Evolutionary conservation across 2,329 filamentous ascomycete genomes (phyloP).

Genomic region (Colletotrichum tropicicola): DNA sequence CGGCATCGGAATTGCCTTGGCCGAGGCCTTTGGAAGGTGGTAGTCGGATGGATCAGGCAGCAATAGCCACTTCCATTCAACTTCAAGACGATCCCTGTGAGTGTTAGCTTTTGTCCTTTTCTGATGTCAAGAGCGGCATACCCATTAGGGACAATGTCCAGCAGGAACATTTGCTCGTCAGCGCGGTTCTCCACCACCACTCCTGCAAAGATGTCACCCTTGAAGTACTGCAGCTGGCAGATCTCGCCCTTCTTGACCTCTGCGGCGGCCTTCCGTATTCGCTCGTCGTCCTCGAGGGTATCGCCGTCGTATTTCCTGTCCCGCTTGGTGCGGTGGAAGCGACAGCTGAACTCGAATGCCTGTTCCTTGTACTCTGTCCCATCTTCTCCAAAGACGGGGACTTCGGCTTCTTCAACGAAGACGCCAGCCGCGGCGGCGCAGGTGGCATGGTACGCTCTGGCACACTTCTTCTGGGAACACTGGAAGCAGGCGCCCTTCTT

Average conservation of each 20-base stretch:
- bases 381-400: slow-evolving; percentile 89
- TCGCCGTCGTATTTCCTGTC: slow-evolving; percentile 78
- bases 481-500: slow-evolving; percentile 97
- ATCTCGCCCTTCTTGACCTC: slow-evolving; percentile 77
- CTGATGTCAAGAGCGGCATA: slow-evolving; percentile 54
- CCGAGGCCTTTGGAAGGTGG: slow-evolving; percentile 77
- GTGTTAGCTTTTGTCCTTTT: slow-evolving; percentile 48
- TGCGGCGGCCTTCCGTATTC: slow-evolving; percentile 74
- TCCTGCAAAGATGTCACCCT: slow-evolving; percentile 90
- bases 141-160: slow-evolving; percentile 88
- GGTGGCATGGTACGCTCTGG: slow-evolving; percentile 91
- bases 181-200: slow-evolving; percentile 84
- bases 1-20: slow-evolving; percentile 77
- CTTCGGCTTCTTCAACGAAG: slow-evolving; percentile 85
- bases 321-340: slow-evolving; percentile 90
- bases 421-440: slow-evolving; percentile 93
- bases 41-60: slow-evolving; percentile 77
- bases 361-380: slow-evolving; percentile 92
- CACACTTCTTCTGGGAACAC: slow-evolving; percentile 94
- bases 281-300: slow-evolving; percentile 73
- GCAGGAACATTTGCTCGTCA: slow-evolving; percentile 77
- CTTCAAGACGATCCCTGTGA: slow-evolving; percentile 74
- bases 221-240: slow-evolving; percentile 86
- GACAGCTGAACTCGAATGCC: slow-evolving; percentile 92
- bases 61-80: slow-evolving; percentile 86